Evolutionary conservation across 2,329 filamentous ascomycete genomes (phyloP), one percentile per base, ranked within the genome.

Genomic region (Apiospora marii): DNA sequence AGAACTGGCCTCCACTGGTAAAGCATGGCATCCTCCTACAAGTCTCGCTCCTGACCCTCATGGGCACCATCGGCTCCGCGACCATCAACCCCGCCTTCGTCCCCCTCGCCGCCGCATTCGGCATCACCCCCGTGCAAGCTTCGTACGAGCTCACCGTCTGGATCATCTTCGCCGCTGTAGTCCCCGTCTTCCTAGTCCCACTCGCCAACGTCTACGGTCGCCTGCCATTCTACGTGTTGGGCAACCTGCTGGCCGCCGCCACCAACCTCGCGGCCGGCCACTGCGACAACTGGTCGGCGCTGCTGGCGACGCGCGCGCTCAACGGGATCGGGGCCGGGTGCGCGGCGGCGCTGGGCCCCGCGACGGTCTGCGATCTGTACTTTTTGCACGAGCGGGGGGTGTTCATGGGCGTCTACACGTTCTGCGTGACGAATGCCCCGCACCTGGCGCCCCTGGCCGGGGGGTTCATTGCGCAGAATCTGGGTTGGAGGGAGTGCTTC

Each of bases 171-270:
- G 79, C 77, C 22, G 82, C 81, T 3, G 69, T 82, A 8, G 78
- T 76, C n/a, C 81, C 81, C 3, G 73, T 77, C 13, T 41, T 77
- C 19, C 70, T 75, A 16, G 72, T 82, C 10, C 73, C 81, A 0
- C 70, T 83, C 22, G 76, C 80, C 43, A 81, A 82, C 68, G 75
- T 78, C 19, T 82, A 82, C 73, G 82, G 82, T 30, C 75, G 81
- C 22, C 75, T 81, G 68, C 80, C 80, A 0, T 76, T 83, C 48
- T 80, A 80, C 67, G 71, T 82, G 14, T 71, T 76, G 16, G 79
- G 78, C 4, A 79, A 77, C 14, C 77, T 81, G n/a, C 72, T 81
- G 1, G 79, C 79, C 10, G 78, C 78, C 19, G 76, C 75, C 41
- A 77, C 80, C 24, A 77, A 78, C 68, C 37, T 81, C 12, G 76